Evolutionary conservation across 2,329 filamentous ascomycete genomes (phyloP).

Genomic region (Clonostachys sp.): DNA sequence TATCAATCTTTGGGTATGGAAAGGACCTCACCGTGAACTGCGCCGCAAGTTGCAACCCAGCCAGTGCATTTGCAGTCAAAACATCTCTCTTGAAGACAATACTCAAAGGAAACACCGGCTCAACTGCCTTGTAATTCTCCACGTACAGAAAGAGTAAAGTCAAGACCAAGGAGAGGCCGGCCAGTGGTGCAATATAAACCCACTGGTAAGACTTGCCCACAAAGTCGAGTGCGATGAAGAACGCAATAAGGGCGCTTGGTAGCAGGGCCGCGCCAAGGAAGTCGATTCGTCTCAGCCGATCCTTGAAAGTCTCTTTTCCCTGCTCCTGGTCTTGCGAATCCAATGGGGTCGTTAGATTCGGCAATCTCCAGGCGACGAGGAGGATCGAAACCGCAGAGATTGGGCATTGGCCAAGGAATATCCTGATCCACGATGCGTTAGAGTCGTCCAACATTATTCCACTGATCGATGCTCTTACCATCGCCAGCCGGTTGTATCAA

Average conservation of each 20-base stretch:
- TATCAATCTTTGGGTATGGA: too few relatives aligned
- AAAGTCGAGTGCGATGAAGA: neutral
- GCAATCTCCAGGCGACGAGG: neutral
- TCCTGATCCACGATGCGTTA: neutral
- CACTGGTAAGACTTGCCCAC: neutral
- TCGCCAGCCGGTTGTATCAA: slow-evolving; percentile 5
- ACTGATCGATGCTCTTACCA: slow-evolving; percentile 1
- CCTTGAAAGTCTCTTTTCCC: neutral
- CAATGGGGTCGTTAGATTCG: neutral
- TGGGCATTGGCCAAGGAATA: slow-evolving; percentile 1
- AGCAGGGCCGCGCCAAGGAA: neutral
- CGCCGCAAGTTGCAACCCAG: neutral
- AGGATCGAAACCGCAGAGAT: neutral
- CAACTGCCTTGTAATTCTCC: neutral
- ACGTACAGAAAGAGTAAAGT: neutral
- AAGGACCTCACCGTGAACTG: neutral
- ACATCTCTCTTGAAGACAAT: neutral
- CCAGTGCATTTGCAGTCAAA: neutral
- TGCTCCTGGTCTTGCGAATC: neutral
- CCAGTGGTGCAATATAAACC: neutral
- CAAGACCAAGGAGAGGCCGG: neutral
- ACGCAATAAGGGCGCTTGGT: neutral
- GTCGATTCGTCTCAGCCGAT: neutral
- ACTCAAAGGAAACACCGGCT: neutral
- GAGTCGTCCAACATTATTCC: neutral